Conservation (phyloP, 768 basidiomycete species). For the Boletus rubescentipes region DNA sequence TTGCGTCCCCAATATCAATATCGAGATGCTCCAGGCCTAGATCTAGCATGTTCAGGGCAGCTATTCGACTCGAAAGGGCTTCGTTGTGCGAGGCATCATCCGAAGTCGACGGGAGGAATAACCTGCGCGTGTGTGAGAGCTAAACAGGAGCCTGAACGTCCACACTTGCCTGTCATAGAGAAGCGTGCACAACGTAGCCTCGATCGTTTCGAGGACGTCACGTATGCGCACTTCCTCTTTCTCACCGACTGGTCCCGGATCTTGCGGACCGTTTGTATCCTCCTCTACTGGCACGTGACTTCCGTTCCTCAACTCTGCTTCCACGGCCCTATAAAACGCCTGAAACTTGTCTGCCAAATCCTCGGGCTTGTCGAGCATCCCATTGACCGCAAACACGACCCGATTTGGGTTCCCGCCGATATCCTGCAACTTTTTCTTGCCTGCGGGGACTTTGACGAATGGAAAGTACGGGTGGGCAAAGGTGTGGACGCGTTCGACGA, state of each 20-base stretch:
- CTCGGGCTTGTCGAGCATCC: slow-evolving; percentile 44
- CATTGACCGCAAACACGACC: slow-evolving; percentile 40
- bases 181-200: slow-evolving; percentile 63
- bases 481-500: slow-evolving; percentile 55
- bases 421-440: slow-evolving; percentile 34
- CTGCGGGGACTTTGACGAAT: slow-evolving; percentile 41
- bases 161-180: slow-evolving; percentile 78
- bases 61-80: slow-evolving; percentile 83
- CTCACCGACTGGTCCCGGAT: slow-evolving; percentile 9
- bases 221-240: slow-evolving; percentile 45
- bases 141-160: neutral
- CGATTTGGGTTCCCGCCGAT: slow-evolving; percentile 25
- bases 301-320: slow-evolving; percentile 54
- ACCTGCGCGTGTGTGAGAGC: slow-evolving; percentile 37
- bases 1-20: slow-evolving; percentile 61
- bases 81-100: slow-evolving; percentile 88
- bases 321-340: slow-evolving; percentile 65
- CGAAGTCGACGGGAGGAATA: slow-evolving; percentile 75
- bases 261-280: slow-evolving; percentile 17
- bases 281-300: slow-evolving; percentile 11
- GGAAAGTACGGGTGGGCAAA: slow-evolving; percentile 58
- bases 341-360: slow-evolving; percentile 59
- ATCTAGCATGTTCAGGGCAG: slow-evolving; percentile 90
- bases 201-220: slow-evolving; percentile 70
- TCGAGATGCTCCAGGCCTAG: slow-evolving; percentile 87